phyloP scores from a whole-genome alignment of 805 yeast genomes.

The Candida boleticola region DNA sequence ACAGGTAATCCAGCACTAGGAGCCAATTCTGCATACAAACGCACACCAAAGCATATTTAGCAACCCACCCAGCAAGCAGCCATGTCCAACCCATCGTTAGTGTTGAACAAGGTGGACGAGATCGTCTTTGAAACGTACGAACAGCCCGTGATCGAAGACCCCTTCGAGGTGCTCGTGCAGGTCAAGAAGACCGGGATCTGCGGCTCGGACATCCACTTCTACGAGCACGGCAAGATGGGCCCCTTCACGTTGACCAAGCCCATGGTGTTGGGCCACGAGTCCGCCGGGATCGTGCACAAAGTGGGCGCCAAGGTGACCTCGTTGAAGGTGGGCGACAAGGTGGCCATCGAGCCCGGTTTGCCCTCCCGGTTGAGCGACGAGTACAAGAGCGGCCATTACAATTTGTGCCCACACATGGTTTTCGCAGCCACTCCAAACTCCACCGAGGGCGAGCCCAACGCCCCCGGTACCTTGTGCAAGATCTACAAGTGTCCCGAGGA shows the following conservation, averaged over 20 bases:
- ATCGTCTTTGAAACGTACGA: constrained; percentile 68
- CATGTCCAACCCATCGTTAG: constrained; percentile 52
- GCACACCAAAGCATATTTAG: too few species aligned
- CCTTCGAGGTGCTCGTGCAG: constrained; percentile 68
- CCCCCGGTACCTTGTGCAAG: constrained; percentile 72
- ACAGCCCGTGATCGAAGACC: constrained; percentile 58
- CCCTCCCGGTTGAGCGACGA: constrained; percentile 77
- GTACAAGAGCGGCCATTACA: constrained; percentile 76
- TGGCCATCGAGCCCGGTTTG: constrained; percentile 87
- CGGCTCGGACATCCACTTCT: constrained; percentile 85
- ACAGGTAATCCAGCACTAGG: too few species aligned
- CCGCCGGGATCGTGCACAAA: constrained; percentile 72
- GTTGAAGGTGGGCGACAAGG: constrained; percentile 75
- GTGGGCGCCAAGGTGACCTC: constrained; percentile 64
- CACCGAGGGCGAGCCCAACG: constrained; percentile 60
- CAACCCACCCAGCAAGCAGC: too few species aligned
- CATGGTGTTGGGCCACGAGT: constrained; percentile 89
- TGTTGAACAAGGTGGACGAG: constrained; percentile 60
- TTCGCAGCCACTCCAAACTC: constrained; percentile 91
- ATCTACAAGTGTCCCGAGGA: constrained; percentile 81
- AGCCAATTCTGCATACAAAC: too few species aligned
- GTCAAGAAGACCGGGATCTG: constrained; percentile 86
- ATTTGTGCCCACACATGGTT: constrained; percentile 80
- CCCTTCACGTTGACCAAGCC: constrained; percentile 70
- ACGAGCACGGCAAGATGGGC: constrained; percentile 76